Percentiles rank a stretch among this genome's conserved stretches.
These are phyloP conservation scores for Sicyos edulis DNA, from an alignment of 306 rosid genomes.

Conservation along the genomic window DNA sequence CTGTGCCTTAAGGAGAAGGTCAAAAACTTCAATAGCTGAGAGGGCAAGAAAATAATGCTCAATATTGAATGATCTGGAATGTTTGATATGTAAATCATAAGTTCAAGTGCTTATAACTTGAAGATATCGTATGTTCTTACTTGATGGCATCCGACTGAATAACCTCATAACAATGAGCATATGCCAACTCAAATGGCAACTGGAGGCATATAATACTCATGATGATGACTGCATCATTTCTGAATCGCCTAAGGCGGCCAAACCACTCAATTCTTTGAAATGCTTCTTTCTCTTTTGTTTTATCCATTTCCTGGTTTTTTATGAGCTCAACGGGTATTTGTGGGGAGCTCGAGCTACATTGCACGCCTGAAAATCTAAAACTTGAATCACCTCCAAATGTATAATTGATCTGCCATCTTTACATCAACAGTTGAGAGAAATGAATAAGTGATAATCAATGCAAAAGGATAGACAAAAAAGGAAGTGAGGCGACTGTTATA, in stretches of 20 bases:
- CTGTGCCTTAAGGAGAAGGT: background rate
- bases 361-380: conserved; percentile 43
- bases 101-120: background rate
- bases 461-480: conserved; percentile 14
- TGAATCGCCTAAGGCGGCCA: conserved; percentile 69
- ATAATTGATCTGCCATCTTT: conserved; percentile 77
- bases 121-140: conserved; percentile 40
- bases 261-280: conserved; percentile 85
- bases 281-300: conserved; percentile 48
- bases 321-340: conserved; percentile 45
- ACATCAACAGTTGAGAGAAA: conserved; percentile 17
- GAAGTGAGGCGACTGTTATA: background rate
- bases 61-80: background rate
- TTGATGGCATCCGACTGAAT: conserved; percentile 47
- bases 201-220: conserved; percentile 90
- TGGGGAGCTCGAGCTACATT: conserved; percentile 42
- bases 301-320: conserved; percentile 53
- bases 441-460: conserved; percentile 1
- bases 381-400: conserved; percentile 43
- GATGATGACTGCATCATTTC: conserved; percentile 76
- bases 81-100: conserved; percentile 15
- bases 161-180: conserved; percentile 86
- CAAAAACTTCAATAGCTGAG: background rate
- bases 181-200: conserved; percentile 91
- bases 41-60: background rate